A percentile compares a stretch with the other conserved stretches of the same genome.
Conservation (phyloP, 2,329 filamentous ascomycete genomes). For the Elsinoe fawcettii region DNA sequence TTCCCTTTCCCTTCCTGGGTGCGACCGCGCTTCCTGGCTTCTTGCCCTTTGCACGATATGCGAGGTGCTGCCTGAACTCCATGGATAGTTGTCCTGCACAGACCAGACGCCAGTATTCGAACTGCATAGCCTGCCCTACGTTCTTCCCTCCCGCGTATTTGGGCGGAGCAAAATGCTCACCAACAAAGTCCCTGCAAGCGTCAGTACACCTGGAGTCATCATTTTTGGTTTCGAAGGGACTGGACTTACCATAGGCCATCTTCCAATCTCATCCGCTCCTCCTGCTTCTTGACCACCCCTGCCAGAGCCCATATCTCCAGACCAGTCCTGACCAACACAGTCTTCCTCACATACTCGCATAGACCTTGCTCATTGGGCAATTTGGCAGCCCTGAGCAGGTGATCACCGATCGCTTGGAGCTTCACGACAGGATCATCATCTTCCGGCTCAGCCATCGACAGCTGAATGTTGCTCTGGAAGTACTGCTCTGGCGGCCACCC, state of each 20-base stretch:
- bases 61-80: not conserved
- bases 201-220: not conserved
- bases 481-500: not conserved
- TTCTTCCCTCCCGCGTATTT: not conserved
- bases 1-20: not conserved
- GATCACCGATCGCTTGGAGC: not conserved
- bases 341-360: not conserved
- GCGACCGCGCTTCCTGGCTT: not conserved
- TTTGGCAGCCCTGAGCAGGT: not conserved
- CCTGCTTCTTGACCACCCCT: not conserved
- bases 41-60: too few relatives aligned
- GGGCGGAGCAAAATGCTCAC: not conserved
- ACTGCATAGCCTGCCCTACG: not conserved
- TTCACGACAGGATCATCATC: not conserved
- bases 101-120: not conserved
- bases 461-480: not conserved
- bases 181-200: not conserved
- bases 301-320: not conserved
- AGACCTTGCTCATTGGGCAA: not conserved
- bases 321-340: not conserved
- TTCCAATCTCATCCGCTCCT: not conserved
- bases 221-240: not conserved
- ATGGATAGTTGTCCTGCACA: not conserved
- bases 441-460: not conserved
- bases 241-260: not conserved